Base-by-base conservation (phyloP, 179 eudicot genomes). In the Gypsophila paniculata region DNA sequence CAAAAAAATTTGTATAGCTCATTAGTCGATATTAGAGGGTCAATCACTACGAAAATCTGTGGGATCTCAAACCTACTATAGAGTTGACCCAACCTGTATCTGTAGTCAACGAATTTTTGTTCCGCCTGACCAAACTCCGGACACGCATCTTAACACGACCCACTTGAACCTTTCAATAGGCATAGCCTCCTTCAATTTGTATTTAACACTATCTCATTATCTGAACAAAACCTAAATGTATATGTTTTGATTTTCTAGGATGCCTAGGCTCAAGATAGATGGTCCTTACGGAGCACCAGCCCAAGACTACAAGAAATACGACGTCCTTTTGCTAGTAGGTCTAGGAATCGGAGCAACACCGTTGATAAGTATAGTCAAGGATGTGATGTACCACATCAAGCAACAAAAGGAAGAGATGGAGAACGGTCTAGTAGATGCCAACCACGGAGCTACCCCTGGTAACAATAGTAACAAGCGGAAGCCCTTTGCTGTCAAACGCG, bases 271-370 rank as follows among this genome's bases (percentile, higher is more conserved):
- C 48, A 70, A 76, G 73, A 83, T 83, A 17, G 86, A 83, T 9
- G 86, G 86, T 34, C 86, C 86, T 0, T 83, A 83, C 11, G 86
- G 86, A 12, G 86, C 86, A 39, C 86, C 86, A 32, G 86, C 86
- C 0, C 86, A 83, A 53, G 86, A 83, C 82, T 83, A 83, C 73
- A 83, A 79, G 70, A 83, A 83, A 51, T 83, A 83, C 39, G 86
- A 83, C 26, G 86, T 83, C 12, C 86, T 83, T 18, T 67, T 83
- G 57, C 77, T 83, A 0, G 86, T 81, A 8, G 86, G 86, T 22
- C 82, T 83, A 0, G 86, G 86, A 8, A 83, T 83, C 8, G 86
- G 86, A 34, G 86, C 86, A 14, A 83, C 86, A 10, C 86, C 86
- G 6, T 74, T 83, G 75, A 83, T 83, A 38, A 83, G 86, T 70